Evolutionary conservation across 306 rosid species (phyloP).

Genomic region (Hippophae rhamnoides): DNA sequence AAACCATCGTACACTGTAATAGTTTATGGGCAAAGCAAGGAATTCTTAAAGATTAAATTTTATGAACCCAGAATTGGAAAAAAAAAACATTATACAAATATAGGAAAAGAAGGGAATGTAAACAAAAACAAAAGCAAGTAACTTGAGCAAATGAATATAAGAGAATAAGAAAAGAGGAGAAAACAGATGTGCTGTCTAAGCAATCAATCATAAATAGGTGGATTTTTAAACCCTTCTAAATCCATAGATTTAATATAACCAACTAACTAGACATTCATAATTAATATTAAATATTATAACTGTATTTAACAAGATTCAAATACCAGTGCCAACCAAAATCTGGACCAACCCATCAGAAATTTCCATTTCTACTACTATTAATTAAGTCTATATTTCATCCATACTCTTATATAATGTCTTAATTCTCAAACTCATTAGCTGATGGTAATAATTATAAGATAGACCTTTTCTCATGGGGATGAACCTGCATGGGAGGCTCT

Average conservation of each 20-base stretch:
- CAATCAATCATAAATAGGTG: constrained; percentile 12
- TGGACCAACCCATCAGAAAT: too few species aligned
- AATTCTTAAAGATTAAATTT: constrained; percentile 5
- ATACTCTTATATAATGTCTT: constrained; percentile 18
- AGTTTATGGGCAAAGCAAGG: neutral
- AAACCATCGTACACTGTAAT: constrained; percentile 2
- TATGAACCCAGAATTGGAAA: constrained; percentile 19
- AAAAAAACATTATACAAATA: neutral
- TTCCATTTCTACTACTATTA: too few species aligned
- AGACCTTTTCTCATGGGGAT: constrained; percentile 35
- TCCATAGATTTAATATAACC: neutral
- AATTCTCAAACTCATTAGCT: neutral
- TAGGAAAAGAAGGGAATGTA: constrained; percentile 2
- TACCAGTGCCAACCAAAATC: too few species aligned
- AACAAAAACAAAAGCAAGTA: constrained; percentile 30
- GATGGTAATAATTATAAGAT: neutral
- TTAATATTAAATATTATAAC: too few species aligned
- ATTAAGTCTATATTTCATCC: neutral
- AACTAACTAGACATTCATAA: too few species aligned
- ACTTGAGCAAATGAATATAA: constrained; percentile 9
- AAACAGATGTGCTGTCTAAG: neutral
- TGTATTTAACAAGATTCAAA: too few species aligned
- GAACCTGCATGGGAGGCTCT: constrained; percentile 6
- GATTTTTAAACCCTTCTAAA: constrained; percentile 44
- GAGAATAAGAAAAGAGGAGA: neutral